Conservation (phyloP, 2,329 filamentous ascomycete genomes). For the Fusarium multiceps region DNA sequence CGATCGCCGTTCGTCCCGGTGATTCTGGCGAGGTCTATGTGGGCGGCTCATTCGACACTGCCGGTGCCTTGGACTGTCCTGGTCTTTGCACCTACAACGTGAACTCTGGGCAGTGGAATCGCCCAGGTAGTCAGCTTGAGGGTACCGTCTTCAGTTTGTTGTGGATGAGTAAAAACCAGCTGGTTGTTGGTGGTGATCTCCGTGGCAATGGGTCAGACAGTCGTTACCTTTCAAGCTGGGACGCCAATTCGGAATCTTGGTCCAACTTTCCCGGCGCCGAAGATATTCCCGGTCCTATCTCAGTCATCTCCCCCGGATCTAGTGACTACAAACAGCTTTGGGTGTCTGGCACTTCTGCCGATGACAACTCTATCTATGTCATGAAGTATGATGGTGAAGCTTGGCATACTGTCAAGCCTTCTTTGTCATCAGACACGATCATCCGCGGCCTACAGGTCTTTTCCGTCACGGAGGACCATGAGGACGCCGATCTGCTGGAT, state of each 20-base stretch:
- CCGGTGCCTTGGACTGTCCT: slow-evolving; percentile 84
- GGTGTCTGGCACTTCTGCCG: slow-evolving; percentile 75
- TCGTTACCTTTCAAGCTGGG: slow-evolving; percentile 78
- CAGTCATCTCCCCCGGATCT: slow-evolving; percentile 79
- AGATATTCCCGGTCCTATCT: slow-evolving; percentile 82
- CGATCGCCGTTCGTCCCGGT: slow-evolving; percentile 76
- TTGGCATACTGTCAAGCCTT: slow-evolving; percentile 74
- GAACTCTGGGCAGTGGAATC: slow-evolving; percentile 78
- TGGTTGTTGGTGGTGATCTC: slow-evolving; percentile 84
- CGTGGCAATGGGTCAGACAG: slow-evolving; percentile 70
- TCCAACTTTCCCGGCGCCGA: slow-evolving; percentile 69
- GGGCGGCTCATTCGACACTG: slow-evolving; percentile 84
- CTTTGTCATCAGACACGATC: slow-evolving; percentile 72
- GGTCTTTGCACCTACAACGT: slow-evolving; percentile 84
- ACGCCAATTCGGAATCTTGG: slow-evolving; percentile 75
- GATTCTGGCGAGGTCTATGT: slow-evolving; percentile 82
- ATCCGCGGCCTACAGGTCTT: slow-evolving; percentile 88
- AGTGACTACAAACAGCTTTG: slow-evolving; percentile 79
- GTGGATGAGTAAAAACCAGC: slow-evolving; percentile 78
- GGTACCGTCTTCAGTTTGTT: slow-evolving; percentile 78
- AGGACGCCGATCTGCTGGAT: slow-evolving; percentile 70
- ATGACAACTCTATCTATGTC: slow-evolving; percentile 77
- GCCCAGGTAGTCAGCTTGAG: slow-evolving; percentile 76
- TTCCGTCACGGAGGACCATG: slow-evolving; percentile 75
- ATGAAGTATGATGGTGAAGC: slow-evolving; percentile 82